Evolutionary conservation across 257 asterid genomes (phyloP), one percentile per base, ranked within the genome.

Genomic region (Ocimum tenuiflorum): DNA sequence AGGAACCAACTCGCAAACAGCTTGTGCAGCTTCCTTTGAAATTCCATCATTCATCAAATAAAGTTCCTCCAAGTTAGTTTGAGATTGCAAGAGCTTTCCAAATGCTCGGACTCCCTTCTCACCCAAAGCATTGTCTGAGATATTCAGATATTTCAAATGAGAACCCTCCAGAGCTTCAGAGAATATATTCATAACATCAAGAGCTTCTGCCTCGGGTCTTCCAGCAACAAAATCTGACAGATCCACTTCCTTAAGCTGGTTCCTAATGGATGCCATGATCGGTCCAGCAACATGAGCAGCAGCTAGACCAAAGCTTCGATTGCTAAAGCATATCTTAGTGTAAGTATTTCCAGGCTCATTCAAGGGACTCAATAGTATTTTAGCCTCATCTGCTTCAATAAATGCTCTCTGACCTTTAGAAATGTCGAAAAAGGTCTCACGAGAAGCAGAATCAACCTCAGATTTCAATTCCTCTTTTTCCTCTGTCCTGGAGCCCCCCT

Each of bases 171-270:
- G 79, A 70, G 97, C 95, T 68, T 79, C 90, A 4, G 99, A 83
- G 75, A 94, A 90, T 46, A 90, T 86, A 27, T 81, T 86, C 99
- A 90, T 94, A 52, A 90, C 99, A 39, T 88, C 90, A 68, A 94
- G 99, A 59, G 99, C 97, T 67, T 90, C 97, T 0, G 75, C 94
- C 79, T 94, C 99, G 3, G 91, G 82, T 67, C 99, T 81, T 73
- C 99, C 99, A 0, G 99, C 97, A 57, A 94, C 95, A 75, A 92
- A 94, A 86, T 94, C 99, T 3, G 97, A 86, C 45, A 94, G 72
- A 79, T 94, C 95, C n/a, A 94, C 95, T 72, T 89, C 96, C 81
- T 78, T 86, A 64, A 94, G 75, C 41, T 88, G 97, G 80, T 78
- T 78, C 83, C 84, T 90, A 8, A 94, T 65, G 68, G 88, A 73